Evolutionary conservation across 2,329 filamentous ascomycete genomes (phyloP).

Genomic region (Claviceps pusilla): DNA sequence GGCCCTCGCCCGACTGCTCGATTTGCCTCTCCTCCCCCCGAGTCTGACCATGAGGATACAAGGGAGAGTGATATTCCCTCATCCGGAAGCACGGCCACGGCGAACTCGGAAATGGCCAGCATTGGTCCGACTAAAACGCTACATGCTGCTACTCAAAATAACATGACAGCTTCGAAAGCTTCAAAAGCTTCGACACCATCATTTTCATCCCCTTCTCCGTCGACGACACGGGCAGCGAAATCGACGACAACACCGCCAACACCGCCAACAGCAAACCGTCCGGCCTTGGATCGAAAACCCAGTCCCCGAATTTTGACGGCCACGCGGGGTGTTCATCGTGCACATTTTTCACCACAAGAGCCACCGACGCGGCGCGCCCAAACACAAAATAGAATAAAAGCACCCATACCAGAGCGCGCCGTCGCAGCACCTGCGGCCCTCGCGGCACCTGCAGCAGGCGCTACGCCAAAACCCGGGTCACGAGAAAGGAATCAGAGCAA

Average conservation of each 20-base stretch:
- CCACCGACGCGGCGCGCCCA: conserved; percentile 5
- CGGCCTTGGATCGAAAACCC: conserved; percentile 28
- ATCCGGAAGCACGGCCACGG: conserved; percentile 24
- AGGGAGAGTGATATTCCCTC: conserved; percentile 21
- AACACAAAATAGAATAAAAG: conserved; percentile 9
- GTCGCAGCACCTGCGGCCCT: neutral
- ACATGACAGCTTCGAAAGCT: conserved; percentile 14
- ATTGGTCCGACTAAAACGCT: conserved; percentile 12
- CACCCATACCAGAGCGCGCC: conserved; percentile 15
- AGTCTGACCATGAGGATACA: conserved; percentile 28
- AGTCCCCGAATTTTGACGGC: conserved; percentile 32
- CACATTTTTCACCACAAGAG: neutral
- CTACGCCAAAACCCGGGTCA: neutral
- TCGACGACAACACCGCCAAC: neutral
- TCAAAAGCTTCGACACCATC: neutral
- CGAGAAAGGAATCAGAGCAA: neutral
- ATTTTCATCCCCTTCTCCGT: conserved; percentile 13
- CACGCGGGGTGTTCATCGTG: conserved; percentile 2
- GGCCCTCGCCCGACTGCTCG: conserved; percentile 44
- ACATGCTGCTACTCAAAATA: conserved; percentile 18
- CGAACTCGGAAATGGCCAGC: conserved; percentile 16
- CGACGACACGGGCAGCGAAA: neutral
- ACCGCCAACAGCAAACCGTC: conserved; percentile 22
- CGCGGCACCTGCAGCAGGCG: neutral
- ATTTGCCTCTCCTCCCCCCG: conserved; percentile 40